Base-by-base conservation (phyloP, 2,329 filamentous ascomycete genomes). In the Claviceps spartinae region DNA sequence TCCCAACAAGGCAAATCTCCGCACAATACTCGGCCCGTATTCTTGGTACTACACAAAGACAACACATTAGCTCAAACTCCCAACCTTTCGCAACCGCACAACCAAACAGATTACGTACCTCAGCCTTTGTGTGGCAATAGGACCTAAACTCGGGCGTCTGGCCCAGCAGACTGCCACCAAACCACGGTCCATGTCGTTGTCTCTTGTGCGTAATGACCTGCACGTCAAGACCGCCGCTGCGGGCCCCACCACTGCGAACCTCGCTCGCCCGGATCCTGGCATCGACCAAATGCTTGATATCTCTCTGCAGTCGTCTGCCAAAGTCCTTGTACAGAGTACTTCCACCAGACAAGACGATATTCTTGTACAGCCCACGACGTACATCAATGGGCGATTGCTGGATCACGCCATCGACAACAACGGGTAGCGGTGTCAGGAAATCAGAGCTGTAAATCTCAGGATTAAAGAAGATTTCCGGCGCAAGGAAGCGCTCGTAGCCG, bases 401-500 rank as follows among this genome's bases (percentile, higher is more conserved):
- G 62, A 98, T 98, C 57, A 97, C 93, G 52, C 85, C 86, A 65
- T 98, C 93, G 56, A 98, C 94, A 49, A 98, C 93, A 49, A 81
- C 86, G 24, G 93, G 93, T 8, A 98, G 79, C 14, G 93, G 93
- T 13, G 93, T 98, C 58, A 98, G 74, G 75, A 98, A 98, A 67
- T 98, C 93, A 59, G 91, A 97, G 56, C 88, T 95, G 78, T 97
- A 97, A 63, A 98, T 98, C 73, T 98, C 93, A 34, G 93, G 93
- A 72, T 98, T 98, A 81, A 98, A 98, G 73, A 98, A 98, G 65
- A 98, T 98, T 69, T 98, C 93, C 24, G 94, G 94, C 2, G 93
- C 93, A 54, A 98, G 77, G 78, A 98, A 98, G 37, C 93, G 86
- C 70, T 98, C 93, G 72, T 97, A 98, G 50, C 93, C 93, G 50